Evolutionary conservation across 306 rosid genomes (phyloP).

Genomic region (Vigna unguiculata): DNA sequence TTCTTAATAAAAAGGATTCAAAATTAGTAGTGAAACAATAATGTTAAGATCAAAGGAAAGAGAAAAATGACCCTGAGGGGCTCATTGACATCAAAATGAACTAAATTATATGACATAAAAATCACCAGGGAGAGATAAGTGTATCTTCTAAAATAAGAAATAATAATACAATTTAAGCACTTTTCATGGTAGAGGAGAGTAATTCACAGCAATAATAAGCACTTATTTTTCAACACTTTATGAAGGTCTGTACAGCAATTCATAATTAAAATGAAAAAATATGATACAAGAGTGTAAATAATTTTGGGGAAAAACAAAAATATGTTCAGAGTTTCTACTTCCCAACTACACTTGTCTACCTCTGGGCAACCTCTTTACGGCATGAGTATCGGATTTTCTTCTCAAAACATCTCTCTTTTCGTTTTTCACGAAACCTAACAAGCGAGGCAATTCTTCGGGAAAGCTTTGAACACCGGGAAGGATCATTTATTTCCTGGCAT

Average conservation of each 20-base stretch:
- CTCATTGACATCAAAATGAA: neutral
- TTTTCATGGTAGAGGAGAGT: neutral
- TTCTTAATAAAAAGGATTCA: neutral
- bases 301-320: neutral
- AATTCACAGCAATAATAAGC: neutral
- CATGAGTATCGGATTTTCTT: slow-evolving; percentile 76
- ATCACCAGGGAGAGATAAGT: neutral
- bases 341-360: slow-evolving; percentile 51
- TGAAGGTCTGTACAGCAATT: slow-evolving; percentile 9
- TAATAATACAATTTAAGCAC: neutral
- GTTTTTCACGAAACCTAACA: slow-evolving; percentile 81
- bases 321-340: slow-evolving; percentile 14
- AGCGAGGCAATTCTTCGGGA: slow-evolving; percentile 80
- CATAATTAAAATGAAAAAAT: slow-evolving; percentile 6
- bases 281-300: slow-evolving; percentile 5
- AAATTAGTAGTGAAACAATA: neutral
- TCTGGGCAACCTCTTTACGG: slow-evolving; percentile 81
- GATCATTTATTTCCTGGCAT: slow-evolving; percentile 59
- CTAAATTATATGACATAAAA: neutral
- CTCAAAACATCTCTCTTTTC: slow-evolving; percentile 82
- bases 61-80: neutral
- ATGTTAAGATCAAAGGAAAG: neutral
- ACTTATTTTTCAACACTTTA: slow-evolving; percentile 13
- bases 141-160: neutral
- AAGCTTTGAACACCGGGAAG: slow-evolving; percentile 60